Conservation (phyloP, 768 basidiomycete species). For the Termitomyces sp. region DNA sequence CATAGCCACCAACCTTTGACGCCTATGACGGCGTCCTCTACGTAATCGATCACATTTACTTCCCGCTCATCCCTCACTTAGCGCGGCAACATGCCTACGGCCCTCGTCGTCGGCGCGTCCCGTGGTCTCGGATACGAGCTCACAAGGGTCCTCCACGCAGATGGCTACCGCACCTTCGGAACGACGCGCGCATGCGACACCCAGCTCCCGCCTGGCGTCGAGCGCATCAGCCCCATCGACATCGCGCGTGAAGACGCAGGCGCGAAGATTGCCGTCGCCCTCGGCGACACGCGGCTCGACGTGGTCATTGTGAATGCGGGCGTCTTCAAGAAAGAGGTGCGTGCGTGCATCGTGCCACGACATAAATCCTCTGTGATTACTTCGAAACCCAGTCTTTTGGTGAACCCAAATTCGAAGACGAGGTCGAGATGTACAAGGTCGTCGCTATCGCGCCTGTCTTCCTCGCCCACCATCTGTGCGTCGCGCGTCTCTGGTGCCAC, state of each 20-base stretch:
- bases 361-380: too few relatives aligned
- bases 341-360: not conserved
- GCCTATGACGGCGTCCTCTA: too few relatives aligned
- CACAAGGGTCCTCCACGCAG: conserved; percentile 19
- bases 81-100: conserved; percentile 14
- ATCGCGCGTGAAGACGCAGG: conserved; percentile 27
- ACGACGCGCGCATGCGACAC: conserved; percentile 26
- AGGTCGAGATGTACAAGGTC: conserved; percentile 40
- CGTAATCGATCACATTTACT: too few relatives aligned
- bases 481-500: too few relatives aligned
- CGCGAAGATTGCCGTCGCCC: conserved; percentile 25
- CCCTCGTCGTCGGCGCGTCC: conserved; percentile 39
- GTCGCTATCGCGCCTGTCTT: conserved; percentile 38
- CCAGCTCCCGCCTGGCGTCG: conserved; percentile 26
- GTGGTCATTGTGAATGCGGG: conserved; percentile 33
- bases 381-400: conserved; percentile 30
- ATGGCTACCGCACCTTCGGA: conserved; percentile 28
- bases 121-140: conserved; percentile 39
- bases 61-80: too few relatives aligned
- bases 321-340: conserved; percentile 32
- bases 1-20: too few relatives aligned
- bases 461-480: conserved; percentile 23
- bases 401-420: conserved; percentile 28
- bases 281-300: conserved; percentile 26
- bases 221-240: conserved; percentile 33